These are phyloP conservation scores for Botrytis pseudocinerea DNA, from an alignment of 2,329 filamentous ascomycete genomes.

Conservation along the genomic window DNA sequence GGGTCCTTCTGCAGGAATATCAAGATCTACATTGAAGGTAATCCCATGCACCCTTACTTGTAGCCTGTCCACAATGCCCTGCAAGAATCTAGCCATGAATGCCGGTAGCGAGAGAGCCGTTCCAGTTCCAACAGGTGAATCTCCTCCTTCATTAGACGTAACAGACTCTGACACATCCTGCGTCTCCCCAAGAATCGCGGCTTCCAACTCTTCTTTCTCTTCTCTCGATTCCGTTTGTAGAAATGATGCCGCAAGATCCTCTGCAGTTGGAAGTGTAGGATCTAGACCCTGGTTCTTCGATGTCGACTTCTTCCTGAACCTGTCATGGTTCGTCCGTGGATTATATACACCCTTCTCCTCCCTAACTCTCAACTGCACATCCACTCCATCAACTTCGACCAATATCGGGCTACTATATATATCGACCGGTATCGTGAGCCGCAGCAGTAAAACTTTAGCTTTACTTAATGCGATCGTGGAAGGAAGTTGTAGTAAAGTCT, in stretches of 20 bases:
- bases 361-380: constrained; percentile 63
- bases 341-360: constrained; percentile 31
- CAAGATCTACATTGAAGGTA: constrained; percentile 64
- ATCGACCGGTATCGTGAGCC: constrained; percentile 82
- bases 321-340: constrained; percentile 39
- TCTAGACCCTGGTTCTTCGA: constrained; percentile 22
- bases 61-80: constrained; percentile 71
- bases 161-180: constrained; percentile 63
- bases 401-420: constrained; percentile 82
- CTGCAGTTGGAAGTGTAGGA: constrained; percentile 62
- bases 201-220: constrained; percentile 68
- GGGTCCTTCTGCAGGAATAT: constrained; percentile 51
- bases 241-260: constrained; percentile 76
- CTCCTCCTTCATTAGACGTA: constrained; percentile 60
- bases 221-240: constrained; percentile 67
- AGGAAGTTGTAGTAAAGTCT: constrained; percentile 72
- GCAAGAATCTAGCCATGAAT: constrained; percentile 70
- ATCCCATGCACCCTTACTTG: constrained; percentile 67
- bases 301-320: constrained; percentile 39
- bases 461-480: constrained; percentile 68
- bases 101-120: constrained; percentile 66
- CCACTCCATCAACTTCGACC: constrained; percentile 78
- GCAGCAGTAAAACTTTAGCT: constrained; percentile 74
- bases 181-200: constrained; percentile 63
- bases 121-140: constrained; percentile 64